phyloP scores from a whole-genome alignment of 768 basidiomycete species.

The Trametes coccinea region DNA sequence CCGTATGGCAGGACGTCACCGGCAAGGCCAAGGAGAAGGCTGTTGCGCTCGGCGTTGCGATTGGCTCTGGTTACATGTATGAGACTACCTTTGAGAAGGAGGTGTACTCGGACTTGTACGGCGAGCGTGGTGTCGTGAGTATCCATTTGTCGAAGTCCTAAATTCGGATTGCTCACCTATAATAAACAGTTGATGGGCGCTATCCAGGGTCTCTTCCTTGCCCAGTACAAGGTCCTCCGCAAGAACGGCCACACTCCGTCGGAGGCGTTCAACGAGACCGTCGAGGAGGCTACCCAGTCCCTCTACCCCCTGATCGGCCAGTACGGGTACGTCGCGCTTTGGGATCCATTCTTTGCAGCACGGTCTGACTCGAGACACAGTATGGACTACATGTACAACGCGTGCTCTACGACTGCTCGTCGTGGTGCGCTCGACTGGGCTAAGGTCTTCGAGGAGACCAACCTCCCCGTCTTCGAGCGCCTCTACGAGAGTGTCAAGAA shows the following conservation, averaged over 20 bases:
- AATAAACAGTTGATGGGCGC: conserved; percentile 84
- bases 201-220: conserved; percentile 98
- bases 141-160: not conserved
- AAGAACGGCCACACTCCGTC: conserved; percentile 96
- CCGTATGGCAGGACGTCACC: conserved; percentile 96
- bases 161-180: conserved; percentile 2
- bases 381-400: conserved; percentile 99
- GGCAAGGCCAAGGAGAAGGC: conserved; percentile 99
- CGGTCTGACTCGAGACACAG: conserved; percentile 39
- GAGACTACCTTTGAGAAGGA: conserved; percentile 99
- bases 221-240: conserved; percentile 97
- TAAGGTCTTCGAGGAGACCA: conserved; percentile 92
- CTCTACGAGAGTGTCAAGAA: conserved; percentile 94
- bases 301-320: conserved; percentile 96
- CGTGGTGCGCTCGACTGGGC: conserved; percentile 99
- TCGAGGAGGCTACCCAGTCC: conserved; percentile 99
- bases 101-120: conserved; percentile 98
- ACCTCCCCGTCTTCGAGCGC: conserved; percentile 90
- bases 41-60: conserved; percentile 87
- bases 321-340: conserved; percentile 63
- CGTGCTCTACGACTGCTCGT: conserved; percentile 98
- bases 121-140: conserved; percentile 98
- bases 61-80: conserved; percentile 97
- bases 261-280: conserved; percentile 99
- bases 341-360: not conserved